Base-by-base conservation (phyloP, 2,329 filamentous ascomycete genomes). In the Phaeosphaeriaceae sp. region DNA sequence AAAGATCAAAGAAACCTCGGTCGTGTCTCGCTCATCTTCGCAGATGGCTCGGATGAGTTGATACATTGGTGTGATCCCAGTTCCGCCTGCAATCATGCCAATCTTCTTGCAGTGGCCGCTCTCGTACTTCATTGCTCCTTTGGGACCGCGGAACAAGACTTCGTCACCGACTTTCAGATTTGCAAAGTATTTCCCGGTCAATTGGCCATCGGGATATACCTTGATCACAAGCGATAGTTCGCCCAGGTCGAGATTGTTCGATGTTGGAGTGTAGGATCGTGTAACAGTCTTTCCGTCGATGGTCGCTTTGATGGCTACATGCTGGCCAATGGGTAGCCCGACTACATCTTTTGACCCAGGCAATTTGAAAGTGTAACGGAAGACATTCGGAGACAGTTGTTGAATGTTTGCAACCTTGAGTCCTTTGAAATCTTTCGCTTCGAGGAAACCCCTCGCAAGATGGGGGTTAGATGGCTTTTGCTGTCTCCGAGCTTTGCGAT, bases 31-130 rank as follows among this genome's bases (percentile, higher is more conserved):
- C n/a, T 82, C 78, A 53, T 89, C 84, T 66, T 88, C 86, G 66
- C 85, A 87, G 55, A 89, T 87, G 45, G 86, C 85, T 3, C 86
- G 83, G 66, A 89, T 88, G 7, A 89, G 73, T 67, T 89, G 86
- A 69, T 81, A 86, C 82, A 87, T 85, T 86, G 48, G 48, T 15
- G 48, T 49, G 15, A 49, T 36, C 9, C 48, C 48, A 5, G 48
- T 49, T 15, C 48, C 48, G 15, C 48, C 48, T 21, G 48, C 48
- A 22, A 49, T 49, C 48, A 49, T 49, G 55, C 84, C 84, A 42
- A 87, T 80, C 44, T 77, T 72, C 61, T 76, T 79, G 20, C 76
- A 78, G 17, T 69, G 69, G 9, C 63, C 61, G 15, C 56, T 45
- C 17, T 54, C 48, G 67, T 87, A 86, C 10, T 77, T 77, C 83